phyloP scores from a whole-genome alignment of 352 stramenopile genomes.

The Pythium sp. region DNA sequence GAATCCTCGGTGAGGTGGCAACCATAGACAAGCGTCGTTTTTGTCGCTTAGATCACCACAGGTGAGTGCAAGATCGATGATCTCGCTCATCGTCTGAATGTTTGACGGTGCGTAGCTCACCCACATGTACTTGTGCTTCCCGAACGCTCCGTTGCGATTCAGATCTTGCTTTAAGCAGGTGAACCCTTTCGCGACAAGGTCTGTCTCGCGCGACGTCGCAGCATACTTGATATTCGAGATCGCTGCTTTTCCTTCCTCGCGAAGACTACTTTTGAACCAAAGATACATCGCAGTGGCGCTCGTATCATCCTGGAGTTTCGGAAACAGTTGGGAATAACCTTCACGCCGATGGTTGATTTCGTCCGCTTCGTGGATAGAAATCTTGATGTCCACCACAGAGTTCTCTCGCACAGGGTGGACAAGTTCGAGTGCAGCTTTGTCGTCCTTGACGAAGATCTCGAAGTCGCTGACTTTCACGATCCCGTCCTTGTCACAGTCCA shows the following conservation, averaged over 20 bases:
- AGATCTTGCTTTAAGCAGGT: slow-evolving; percentile 77
- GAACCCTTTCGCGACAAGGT: slow-evolving; percentile 69
- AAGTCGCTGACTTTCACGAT: slow-evolving; percentile 70
- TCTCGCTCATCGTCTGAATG: slow-evolving; percentile 47
- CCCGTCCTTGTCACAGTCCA: slow-evolving; percentile 69
- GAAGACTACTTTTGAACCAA: slow-evolving; percentile 54
- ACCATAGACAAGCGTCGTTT: slow-evolving; percentile 59
- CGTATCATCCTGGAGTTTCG: slow-evolving; percentile 49
- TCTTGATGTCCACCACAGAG: slow-evolving; percentile 57
- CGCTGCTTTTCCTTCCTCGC: slow-evolving; percentile 60
- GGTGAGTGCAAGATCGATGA: slow-evolving; percentile 67
- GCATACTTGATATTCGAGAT: slow-evolving; percentile 72
- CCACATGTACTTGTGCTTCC: slow-evolving; percentile 80
- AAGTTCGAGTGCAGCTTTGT: slow-evolving; percentile 44
- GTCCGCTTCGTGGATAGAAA: slow-evolving; percentile 60
- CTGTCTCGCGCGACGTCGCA: slow-evolving; percentile 56
- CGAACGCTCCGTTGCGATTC: slow-evolving; percentile 54
- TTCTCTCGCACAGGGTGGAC: slow-evolving; percentile 47
- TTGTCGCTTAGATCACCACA: slow-evolving; percentile 65
- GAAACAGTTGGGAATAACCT: slow-evolving; percentile 55
- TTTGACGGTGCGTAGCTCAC: slow-evolving; percentile 49
- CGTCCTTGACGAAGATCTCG: slow-evolving; percentile 70
- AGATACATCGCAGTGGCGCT: slow-evolving; percentile 42
- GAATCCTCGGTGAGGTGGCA: slow-evolving; percentile 70
- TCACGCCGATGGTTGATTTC: slow-evolving; percentile 52